Conservation (phyloP, 768 basidiomycete species). For the Boletus subcaerulescens region DNA sequence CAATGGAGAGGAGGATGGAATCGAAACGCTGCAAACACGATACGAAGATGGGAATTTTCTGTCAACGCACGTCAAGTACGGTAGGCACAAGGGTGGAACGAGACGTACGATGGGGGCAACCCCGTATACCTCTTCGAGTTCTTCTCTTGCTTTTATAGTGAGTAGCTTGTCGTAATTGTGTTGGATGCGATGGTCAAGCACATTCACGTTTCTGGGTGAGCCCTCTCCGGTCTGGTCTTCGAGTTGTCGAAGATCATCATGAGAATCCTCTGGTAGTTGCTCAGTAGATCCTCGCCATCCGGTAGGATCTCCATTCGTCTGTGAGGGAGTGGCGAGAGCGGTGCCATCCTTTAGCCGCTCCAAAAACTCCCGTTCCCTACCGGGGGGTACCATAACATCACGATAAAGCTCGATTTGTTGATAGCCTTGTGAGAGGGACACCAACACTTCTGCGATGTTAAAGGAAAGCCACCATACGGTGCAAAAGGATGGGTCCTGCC, state of each 20-base stretch:
- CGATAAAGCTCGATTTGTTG: slow-evolving; percentile 63
- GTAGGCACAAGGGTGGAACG: not conserved
- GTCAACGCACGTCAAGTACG: slow-evolving; percentile 5
- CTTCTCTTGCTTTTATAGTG: slow-evolving; percentile 62
- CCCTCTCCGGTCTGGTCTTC: slow-evolving; percentile 17
- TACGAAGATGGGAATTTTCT: slow-evolving; percentile 79
- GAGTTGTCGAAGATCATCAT: slow-evolving; percentile 15
- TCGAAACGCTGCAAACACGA: slow-evolving; percentile 75
- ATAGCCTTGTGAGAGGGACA: slow-evolving; percentile 69
- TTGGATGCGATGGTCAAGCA: slow-evolving; percentile 47
- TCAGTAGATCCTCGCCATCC: slow-evolving; percentile 12
- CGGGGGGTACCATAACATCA: slow-evolving; percentile 57
- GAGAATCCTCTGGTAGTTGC: slow-evolving; percentile 6
- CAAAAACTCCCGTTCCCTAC: slow-evolving; percentile 40
- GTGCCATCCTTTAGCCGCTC: slow-evolving; percentile 23
- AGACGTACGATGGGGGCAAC: slow-evolving; percentile 70
- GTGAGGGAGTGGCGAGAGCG: not conserved
- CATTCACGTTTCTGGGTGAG: not conserved
- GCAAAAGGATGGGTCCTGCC: slow-evolving; percentile 55
- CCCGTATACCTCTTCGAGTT: slow-evolving; percentile 77
- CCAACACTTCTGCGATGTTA: slow-evolving; percentile 62
- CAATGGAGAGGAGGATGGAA: slow-evolving; percentile 66
- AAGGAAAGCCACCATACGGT: slow-evolving; percentile 77
- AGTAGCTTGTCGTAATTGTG: slow-evolving; percentile 66
- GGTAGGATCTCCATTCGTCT: slow-evolving; percentile 7